phyloP scores from a whole-genome alignment of 169 alveolate genomes.

The Plasmodium berghei region DNA sequence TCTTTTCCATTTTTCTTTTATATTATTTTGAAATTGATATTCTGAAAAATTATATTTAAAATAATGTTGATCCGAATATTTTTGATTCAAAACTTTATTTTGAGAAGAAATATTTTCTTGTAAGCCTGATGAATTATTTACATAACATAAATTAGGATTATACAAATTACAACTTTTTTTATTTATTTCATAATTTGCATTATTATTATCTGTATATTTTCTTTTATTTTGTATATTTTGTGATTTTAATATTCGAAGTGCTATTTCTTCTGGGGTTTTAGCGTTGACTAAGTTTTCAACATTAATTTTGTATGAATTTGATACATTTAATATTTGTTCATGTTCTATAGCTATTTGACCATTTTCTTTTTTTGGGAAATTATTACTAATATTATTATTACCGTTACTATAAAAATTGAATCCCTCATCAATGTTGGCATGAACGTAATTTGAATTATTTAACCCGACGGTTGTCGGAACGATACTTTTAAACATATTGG shows the following conservation, averaged over 20 bases:
- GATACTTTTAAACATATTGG: conserved; percentile 72
- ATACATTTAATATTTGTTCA: conserved; percentile 16
- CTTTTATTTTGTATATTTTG: conserved; percentile 67
- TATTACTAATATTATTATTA: not conserved
- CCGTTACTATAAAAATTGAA: not conserved
- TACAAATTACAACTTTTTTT: conserved; percentile 17
- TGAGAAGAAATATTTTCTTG: not conserved
- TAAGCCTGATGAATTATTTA: conserved; percentile 4
- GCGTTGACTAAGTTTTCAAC: conserved; percentile 22
- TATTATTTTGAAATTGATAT: not conserved
- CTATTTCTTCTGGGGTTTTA: conserved; percentile 70
- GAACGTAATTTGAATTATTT: conserved; percentile 63
- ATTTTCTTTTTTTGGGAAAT: not conserved
- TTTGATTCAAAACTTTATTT: not conserved
- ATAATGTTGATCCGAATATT: not conserved
- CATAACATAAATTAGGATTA: not conserved
- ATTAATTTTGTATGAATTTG: conserved; percentile 30
- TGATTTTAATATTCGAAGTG: conserved; percentile 49
- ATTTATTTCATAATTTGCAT: conserved; percentile 10
- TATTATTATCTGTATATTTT: conserved; percentile 58
- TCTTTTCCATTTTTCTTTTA: not conserved
- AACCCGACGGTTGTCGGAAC: conserved; percentile 67
- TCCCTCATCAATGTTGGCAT: conserved; percentile 72
- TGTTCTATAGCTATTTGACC: not conserved
- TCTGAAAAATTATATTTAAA: not conserved